Percentiles rank a stretch among this genome's conserved stretches.
phyloP scores from a whole-genome alignment of 148 eudicot genomes.

The Fagopyrum homotropicum region DNA sequence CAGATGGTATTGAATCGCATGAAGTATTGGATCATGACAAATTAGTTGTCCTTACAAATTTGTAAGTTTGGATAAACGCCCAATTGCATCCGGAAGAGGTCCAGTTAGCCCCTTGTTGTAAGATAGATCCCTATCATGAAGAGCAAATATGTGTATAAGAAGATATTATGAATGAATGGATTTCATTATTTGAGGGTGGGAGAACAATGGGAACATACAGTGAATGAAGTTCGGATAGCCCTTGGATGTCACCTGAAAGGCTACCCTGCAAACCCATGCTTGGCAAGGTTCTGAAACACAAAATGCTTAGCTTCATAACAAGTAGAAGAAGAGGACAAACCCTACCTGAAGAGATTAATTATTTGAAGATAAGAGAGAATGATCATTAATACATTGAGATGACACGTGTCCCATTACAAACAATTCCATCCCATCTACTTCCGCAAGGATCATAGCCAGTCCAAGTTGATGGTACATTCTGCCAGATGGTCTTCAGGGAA shows the following conservation, averaged over 20 bases:
- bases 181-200: neutral
- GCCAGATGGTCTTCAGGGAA: conserved; percentile 35
- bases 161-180: too few relatives aligned
- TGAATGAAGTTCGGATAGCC: conserved; percentile 43
- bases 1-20: neutral
- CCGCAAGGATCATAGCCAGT: conserved; percentile 56
- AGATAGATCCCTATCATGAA: conserved; percentile 62
- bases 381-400: conserved; percentile 36
- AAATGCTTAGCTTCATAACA: neutral
- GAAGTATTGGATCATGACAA: too few relatives aligned
- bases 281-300: conserved; percentile 43
- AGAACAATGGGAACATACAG: conserved; percentile 37
- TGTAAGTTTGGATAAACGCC: conserved; percentile 40
- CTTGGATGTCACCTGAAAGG: conserved; percentile 51
- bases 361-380: neutral
- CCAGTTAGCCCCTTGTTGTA: conserved; percentile 64
- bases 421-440: conserved; percentile 56
- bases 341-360: too few relatives aligned
- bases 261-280: conserved; percentile 49
- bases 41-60: conserved; percentile 42
- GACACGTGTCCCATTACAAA: conserved; percentile 44
- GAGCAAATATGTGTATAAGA: neutral
- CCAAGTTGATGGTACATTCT: conserved; percentile 58
- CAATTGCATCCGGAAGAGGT: conserved; percentile 55
- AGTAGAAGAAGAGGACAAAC: neutral